These are phyloP conservation scores for Metschnikowia bowlesiae DNA, from an alignment of 805 yeast genomes.

Conservation along the genomic window DNA sequence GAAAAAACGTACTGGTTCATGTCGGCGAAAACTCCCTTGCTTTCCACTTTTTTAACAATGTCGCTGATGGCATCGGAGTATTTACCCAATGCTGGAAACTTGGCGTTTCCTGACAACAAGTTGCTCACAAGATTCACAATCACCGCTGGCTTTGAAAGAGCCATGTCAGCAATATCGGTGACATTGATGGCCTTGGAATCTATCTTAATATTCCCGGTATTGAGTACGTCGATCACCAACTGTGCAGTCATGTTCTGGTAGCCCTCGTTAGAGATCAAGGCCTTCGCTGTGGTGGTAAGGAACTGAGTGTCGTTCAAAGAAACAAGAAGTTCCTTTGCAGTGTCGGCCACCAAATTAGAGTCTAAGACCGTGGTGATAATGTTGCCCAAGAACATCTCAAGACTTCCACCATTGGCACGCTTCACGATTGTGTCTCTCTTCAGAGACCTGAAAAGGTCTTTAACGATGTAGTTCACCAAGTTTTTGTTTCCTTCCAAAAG, in stretches of 20 bases:
- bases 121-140: conserved; percentile 20
- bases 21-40: conserved; percentile 33
- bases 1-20: conserved; percentile 35
- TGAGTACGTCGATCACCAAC: conserved; percentile 25
- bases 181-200: conserved; percentile 23
- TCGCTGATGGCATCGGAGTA: conserved; percentile 29
- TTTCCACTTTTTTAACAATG: conserved; percentile 31
- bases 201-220: conserved; percentile 25
- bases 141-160: conserved; percentile 22
- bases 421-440: conserved; percentile 14
- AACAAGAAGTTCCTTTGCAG: conserved; percentile 24
- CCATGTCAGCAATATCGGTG: conserved; percentile 21
- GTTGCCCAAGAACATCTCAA: conserved; percentile 27
- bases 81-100: conserved; percentile 18
- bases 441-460: conserved; percentile 20
- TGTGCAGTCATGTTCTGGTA: conserved; percentile 35
- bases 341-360: conserved; percentile 24
- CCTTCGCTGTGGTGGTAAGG: conserved; percentile 33
- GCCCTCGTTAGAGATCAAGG: conserved; percentile 29
- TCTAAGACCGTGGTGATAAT: conserved; percentile 24
- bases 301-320: conserved; percentile 42
- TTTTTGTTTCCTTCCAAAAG: conserved; percentile 30
- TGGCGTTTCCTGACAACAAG: conserved; percentile 22
- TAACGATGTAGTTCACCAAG: conserved; percentile 19
- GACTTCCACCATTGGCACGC: conserved; percentile 19